Conservation (phyloP, 1,284 basidiomycete species). For the Thelephora terrestris region DNA sequence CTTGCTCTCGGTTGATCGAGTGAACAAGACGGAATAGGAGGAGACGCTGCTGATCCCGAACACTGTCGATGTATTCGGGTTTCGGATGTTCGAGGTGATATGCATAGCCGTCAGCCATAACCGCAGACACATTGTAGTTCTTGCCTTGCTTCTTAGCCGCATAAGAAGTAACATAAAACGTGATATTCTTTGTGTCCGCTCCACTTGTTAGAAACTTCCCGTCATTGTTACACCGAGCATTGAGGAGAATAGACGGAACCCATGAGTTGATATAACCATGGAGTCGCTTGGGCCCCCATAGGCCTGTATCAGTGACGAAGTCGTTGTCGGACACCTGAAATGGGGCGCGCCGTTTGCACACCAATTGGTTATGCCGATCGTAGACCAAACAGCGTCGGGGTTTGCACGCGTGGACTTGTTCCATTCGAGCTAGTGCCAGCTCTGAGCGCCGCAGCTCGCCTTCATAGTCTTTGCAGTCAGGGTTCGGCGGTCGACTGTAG, state of each 20-base stretch:
- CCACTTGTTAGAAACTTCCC: slow-evolving; percentile 25
- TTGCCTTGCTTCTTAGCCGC: slow-evolving; percentile 15
- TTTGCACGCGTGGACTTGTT: slow-evolving; percentile 25
- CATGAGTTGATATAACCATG: slow-evolving; percentile 21
- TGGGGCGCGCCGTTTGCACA: slow-evolving; percentile 28
- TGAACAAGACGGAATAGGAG: slow-evolving; percentile 19
- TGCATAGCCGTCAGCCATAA: slow-evolving; percentile 20
- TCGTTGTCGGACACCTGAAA: slow-evolving; percentile 14
- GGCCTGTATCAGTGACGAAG: slow-evolving; percentile 14
- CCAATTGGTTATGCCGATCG: slow-evolving; percentile 11
- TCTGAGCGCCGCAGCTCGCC: slow-evolving; percentile 6
- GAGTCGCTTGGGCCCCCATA: slow-evolving; percentile 14
- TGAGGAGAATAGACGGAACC: slow-evolving; percentile 17
- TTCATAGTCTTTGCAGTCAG: slow-evolving; percentile 5
- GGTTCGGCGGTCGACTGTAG: slow-evolving; percentile 14
- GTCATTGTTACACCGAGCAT: slow-evolving; percentile 24
- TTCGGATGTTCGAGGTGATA: slow-evolving; percentile 15
- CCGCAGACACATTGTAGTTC: slow-evolving; percentile 20
- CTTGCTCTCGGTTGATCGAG: slow-evolving; percentile 24
- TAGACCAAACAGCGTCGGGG: slow-evolving; percentile 13
- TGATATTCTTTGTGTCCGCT: slow-evolving; percentile 14
- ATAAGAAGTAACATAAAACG: slow-evolving; percentile 24
- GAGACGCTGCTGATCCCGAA: slow-evolving; percentile 13
- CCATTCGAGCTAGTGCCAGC: slow-evolving; percentile 11
- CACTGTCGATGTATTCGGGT: slow-evolving; percentile 6